Conservation (phyloP, 2,329 filamentous ascomycete species). For the Venturia pyrina region DNA sequence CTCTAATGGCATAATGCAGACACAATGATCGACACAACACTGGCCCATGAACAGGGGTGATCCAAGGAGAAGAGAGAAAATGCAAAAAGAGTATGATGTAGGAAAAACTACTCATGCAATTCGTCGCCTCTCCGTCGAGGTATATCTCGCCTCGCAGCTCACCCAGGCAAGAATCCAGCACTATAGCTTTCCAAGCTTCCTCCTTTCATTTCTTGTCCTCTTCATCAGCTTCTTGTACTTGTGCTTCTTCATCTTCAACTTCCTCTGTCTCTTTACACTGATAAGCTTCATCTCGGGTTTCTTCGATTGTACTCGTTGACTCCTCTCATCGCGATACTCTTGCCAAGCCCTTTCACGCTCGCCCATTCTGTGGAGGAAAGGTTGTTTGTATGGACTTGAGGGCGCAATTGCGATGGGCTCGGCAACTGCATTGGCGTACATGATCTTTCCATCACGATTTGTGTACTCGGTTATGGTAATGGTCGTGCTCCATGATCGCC, state of each 20-base stretch:
- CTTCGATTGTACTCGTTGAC: slow-evolving; percentile 21
- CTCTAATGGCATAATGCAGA: not conserved
- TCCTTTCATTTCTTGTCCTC: slow-evolving; percentile 75
- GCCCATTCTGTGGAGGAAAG: slow-evolving; percentile 63
- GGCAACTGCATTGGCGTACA: slow-evolving; percentile 30
- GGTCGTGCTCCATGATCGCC: slow-evolving; percentile 33
- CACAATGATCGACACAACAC: not conserved
- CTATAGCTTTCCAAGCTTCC: slow-evolving; percentile 52
- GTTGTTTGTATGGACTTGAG: slow-evolving; percentile 20
- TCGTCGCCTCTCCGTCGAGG: not conserved
- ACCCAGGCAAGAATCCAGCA: not conserved
- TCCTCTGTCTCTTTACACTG: slow-evolving; percentile 83
- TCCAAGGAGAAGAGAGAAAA: not conserved
- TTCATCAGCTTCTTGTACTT: slow-evolving; percentile 99
- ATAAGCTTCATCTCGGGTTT: slow-evolving; percentile 60
- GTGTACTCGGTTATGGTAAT: slow-evolving; percentile 45
- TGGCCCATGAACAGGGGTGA: not conserved
- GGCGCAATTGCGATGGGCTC: slow-evolving; percentile 15
- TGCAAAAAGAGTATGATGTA: not conserved
- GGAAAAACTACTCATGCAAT: not conserved
- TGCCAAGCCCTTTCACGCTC: slow-evolving; percentile 53
- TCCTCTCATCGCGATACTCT: slow-evolving; percentile 38
- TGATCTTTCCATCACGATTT: slow-evolving; percentile 39
- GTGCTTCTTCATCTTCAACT: slow-evolving; percentile 99
- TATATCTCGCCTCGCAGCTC: not conserved